Evolutionary conservation across 2,329 filamentous ascomycete genomes (phyloP), one percentile per base, ranked within the genome.

Genomic region (Calonectria naviculata): DNA sequence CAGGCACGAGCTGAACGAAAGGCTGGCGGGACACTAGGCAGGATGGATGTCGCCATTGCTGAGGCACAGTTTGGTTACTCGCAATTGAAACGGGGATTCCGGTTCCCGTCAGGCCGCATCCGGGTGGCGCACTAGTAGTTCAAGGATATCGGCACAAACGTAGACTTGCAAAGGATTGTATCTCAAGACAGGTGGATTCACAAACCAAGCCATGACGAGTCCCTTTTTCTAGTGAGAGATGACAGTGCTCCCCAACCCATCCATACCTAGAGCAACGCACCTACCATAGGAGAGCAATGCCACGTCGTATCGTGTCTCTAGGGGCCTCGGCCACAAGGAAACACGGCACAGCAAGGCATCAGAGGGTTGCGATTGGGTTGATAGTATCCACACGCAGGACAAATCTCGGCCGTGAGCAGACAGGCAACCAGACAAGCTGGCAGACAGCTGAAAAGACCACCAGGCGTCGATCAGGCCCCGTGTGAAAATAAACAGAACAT

Each of bases 1-100:
- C 54, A 36, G 29, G 67, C 47, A 69, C 75, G 60, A 62, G 47
- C 63, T 68, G 68, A 65, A 58, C 29, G 71, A 44, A 52, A 34
- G 46, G 58, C 67, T 71, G 58, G 46, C 72, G 70, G 60, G 34
- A 34, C 19, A 19, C 38, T 64, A 62, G 19, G 58, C 29, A 42
- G 34, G 47, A 42, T 60, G 26, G 34, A 67, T 67, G 71, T 49
- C 42, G 68, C 71, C 58, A 64, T 67, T 44, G n/a, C 10, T 61
- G 42, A 41, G 41, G 31, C 21, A 41, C n/a, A 52, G 63, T 60
- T 64, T 34, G 47, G 38, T 52, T 58, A 19, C 66, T 63, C 26
- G 28, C 29, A 28, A 54, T 24, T 44, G 56, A 56, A 62, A 42
- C 42, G 36, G 44, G 26, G 52, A 36, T 34, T 49, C 56, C 29